A percentile compares a stretch with the other conserved stretches of the same genome.
phyloP scores from a whole-genome alignment of 208 protist species.

The Phytomonas serpens region DNA sequence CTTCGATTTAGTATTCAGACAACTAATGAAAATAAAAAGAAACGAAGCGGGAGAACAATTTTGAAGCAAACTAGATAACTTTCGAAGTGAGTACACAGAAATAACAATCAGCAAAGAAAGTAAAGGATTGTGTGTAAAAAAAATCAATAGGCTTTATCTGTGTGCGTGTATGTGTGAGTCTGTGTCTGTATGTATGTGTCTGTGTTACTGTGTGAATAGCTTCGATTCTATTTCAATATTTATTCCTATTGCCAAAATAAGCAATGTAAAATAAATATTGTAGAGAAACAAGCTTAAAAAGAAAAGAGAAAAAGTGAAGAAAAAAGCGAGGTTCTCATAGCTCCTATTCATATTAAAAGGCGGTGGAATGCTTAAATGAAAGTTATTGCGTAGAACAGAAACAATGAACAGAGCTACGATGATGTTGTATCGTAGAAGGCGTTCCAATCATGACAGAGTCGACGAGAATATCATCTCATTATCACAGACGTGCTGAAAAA shows the following conservation, averaged over 20 bases:
- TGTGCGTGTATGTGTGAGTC: constrained; percentile 4
- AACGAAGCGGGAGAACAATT: neutral
- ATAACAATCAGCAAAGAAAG: constrained; percentile 10
- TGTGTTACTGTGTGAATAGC: constrained; percentile 8
- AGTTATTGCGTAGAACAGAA: neutral
- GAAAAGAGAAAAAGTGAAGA: neutral
- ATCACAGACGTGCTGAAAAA: neutral
- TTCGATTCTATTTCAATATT: neutral
- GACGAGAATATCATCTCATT: neutral
- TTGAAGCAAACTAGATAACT: neutral
- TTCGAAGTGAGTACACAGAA: neutral
- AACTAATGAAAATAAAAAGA: neutral
- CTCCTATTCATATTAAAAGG: neutral
- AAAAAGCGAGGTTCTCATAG: neutral
- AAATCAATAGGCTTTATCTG: neutral
- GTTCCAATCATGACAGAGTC: neutral
- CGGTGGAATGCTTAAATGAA: neutral
- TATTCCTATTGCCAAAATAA: neutral
- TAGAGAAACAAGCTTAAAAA: constrained; percentile 6
- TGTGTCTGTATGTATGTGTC: neutral
- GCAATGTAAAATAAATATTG: constrained; percentile 10
- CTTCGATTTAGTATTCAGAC: neutral
- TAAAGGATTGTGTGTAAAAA: constrained; percentile 8
- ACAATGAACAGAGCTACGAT: neutral
- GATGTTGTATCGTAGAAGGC: no score